A percentile compares a stretch with the other conserved stretches of the same genome.
phyloP scores from a whole-genome alignment of 176 grass and related monocot genomes.

The Eragrostis nindensis region DNA sequence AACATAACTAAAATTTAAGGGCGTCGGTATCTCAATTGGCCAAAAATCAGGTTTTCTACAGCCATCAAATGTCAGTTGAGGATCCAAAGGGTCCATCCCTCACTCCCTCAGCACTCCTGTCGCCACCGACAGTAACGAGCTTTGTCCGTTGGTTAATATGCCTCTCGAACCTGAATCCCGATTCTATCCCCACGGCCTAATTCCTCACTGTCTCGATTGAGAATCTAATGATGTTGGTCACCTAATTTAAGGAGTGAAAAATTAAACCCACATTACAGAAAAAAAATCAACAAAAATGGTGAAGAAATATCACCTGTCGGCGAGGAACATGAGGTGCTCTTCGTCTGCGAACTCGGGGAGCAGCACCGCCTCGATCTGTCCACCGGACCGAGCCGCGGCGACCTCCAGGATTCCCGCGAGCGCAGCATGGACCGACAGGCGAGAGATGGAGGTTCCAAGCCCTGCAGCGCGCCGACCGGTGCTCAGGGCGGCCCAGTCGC shows the following conservation, averaged over 20 bases:
- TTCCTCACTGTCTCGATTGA: background rate
- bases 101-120: too few relatives aligned
- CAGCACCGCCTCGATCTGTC: conserved; percentile 45
- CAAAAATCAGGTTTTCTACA: too few relatives aligned
- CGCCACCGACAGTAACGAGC: too few relatives aligned
- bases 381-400: conserved; percentile 15
- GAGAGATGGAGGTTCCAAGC: background rate
- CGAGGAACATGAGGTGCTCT: conserved; percentile 50
- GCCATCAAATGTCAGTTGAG: too few relatives aligned
- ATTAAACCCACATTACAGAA: background rate
- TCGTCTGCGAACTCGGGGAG: conserved; percentile 60
- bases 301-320: conserved; percentile 51
- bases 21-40: too few relatives aligned
- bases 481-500: conserved; percentile 50
- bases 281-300: background rate
- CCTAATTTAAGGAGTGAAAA: background rate
- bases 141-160: too few relatives aligned
- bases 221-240: background rate
- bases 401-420: conserved; percentile 41
- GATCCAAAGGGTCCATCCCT: too few relatives aligned
- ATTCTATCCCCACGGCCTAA: background rate
- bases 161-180: too few relatives aligned
- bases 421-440: background rate
- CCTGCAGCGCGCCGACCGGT: conserved; percentile 16
- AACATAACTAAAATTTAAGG: too few relatives aligned